Base-by-base conservation (phyloP, 2,329 filamentous ascomycete species). In the Apiospora phragmitis region DNA sequence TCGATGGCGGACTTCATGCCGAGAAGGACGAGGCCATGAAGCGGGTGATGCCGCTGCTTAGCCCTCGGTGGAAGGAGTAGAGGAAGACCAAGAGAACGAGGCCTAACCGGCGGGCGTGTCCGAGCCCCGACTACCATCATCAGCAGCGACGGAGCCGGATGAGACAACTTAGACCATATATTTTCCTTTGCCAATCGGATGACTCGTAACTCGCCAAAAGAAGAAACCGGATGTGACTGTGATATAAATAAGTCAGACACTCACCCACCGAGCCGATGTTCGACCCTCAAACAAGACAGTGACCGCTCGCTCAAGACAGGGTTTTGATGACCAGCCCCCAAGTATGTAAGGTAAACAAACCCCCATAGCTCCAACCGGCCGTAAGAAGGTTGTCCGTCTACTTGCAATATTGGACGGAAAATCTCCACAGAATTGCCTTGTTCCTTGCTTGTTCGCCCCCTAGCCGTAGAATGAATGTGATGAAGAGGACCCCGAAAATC, bases 201-300 rank as follows among this genome's bases (percentile, higher is more conserved):
- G 32, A 62, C 21, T 62, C 9, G 55, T 38, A 18, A 14, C 21
- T 62, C 55, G 55, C 32, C 55, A 38, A 62, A 62, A 38, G 21
- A 16, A 8, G 18, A 35, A 62, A 14, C 32, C 32, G 18, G 18
- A 62, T 38, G 55, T n/a, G 55, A 38, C 29, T 38, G 55, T 62
- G 55, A 62, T 62, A 62, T 62, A 62, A 62, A 38, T 62, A 62
- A 62, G 29, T 62, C 32, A 62, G 55, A 62, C 55, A 62, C 32
- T 21, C 0, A 5, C 29, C 32, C n/a, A n/a, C n/a, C 55, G 55
- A n/a, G 21, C 55, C 55, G 32, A 29, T 62, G 55, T 62, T 62
- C 55, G 55, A 62, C 32, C 32, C 55, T 62, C 55, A 62, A 62
- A 62, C 55, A 32, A 62, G 55, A 62, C 55, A 62, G 18, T 38